A percentile compares a stretch with the other conserved stretches of the same genome.
Evolutionary conservation across 352 stramenopile species (phyloP).

Genomic region (Phytophthora podocarpi): DNA sequence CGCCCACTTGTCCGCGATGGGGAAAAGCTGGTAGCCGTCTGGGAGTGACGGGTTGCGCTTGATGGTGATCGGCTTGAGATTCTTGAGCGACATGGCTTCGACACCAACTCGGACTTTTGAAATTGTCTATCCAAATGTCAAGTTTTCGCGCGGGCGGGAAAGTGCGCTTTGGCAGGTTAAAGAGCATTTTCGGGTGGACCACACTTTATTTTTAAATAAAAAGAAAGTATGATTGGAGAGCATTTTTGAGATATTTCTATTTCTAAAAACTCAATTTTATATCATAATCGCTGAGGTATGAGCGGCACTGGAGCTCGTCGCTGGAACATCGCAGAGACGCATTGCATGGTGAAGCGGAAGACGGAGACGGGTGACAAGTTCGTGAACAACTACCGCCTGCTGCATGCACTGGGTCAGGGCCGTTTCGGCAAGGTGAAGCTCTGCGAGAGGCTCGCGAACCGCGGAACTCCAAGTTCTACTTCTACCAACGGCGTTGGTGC

Average conservation of each 20-base stretch:
- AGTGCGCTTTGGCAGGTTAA: not conserved
- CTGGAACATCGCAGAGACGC: conserved; percentile 81
- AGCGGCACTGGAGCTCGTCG: conserved; percentile 19
- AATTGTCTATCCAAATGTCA: not conserved
- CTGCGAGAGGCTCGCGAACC: conserved; percentile 57
- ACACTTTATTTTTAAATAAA: no score
- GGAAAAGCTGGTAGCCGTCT: conserved; percentile 69
- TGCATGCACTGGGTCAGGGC: conserved; percentile 73
- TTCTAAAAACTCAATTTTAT: no score
- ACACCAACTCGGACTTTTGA: conserved; percentile 12
- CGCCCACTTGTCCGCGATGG: conserved; percentile 75
- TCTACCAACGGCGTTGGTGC: not conserved
- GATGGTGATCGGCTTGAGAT: conserved; percentile 71
- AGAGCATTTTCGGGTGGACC: not conserved
- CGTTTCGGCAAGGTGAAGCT: conserved; percentile 89
- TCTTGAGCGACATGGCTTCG: conserved; percentile 59
- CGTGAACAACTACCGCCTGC: conserved; percentile 84
- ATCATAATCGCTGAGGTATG: no score
- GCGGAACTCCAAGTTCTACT: not conserved
- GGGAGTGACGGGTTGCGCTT: conserved; percentile 39
- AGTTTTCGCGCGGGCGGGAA: conserved; percentile 8
- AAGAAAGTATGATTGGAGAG: no score
- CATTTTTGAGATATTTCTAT: no score
- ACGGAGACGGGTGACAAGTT: conserved; percentile 51
- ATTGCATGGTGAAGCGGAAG: conserved; percentile 52